These are phyloP conservation scores for Irpex sp. DNA, from an alignment of 1,284 basidiomycete genomes.

Conservation along the genomic window DNA sequence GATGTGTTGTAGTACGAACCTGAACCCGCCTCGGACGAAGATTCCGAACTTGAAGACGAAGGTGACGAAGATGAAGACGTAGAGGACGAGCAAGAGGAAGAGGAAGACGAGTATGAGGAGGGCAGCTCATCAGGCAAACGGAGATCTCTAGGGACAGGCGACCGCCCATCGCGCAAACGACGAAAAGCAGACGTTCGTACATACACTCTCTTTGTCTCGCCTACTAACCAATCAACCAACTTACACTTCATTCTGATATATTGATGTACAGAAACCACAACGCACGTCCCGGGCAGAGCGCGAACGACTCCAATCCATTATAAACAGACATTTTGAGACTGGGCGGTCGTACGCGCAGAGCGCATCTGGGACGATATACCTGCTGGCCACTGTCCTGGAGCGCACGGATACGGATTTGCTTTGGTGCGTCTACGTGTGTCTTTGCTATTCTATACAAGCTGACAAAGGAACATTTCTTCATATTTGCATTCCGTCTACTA, in stretches of 20 bases:
- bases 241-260: background rate
- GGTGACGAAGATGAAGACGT: conserved; percentile 44
- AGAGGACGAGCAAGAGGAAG: conserved; percentile 46
- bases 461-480: too few species aligned
- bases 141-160: conserved; percentile 41
- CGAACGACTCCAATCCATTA: conserved; percentile 52
- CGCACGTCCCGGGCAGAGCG: conserved; percentile 71
- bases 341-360: conserved; percentile 91
- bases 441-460: too few species aligned
- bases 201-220: background rate
- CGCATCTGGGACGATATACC: conserved; percentile 85
- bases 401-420: conserved; percentile 91
- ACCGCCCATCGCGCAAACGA: conserved; percentile 44
- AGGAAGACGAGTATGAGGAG: conserved; percentile 38
- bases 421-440: conserved; percentile 53
- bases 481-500: too few species aligned
- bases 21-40: conserved; percentile 66
- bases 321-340: conserved; percentile 82
- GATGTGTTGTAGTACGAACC: conserved; percentile 57
- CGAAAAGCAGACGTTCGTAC: conserved; percentile 43
- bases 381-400: conserved; percentile 86
- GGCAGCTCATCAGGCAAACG: conserved; percentile 52
- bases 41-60: conserved; percentile 42
- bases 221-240: conserved; percentile 16
- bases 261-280: conserved; percentile 32